Base-by-base conservation (phyloP, 106 monocot species). In the Alisma plantagoaquatica region DNA sequence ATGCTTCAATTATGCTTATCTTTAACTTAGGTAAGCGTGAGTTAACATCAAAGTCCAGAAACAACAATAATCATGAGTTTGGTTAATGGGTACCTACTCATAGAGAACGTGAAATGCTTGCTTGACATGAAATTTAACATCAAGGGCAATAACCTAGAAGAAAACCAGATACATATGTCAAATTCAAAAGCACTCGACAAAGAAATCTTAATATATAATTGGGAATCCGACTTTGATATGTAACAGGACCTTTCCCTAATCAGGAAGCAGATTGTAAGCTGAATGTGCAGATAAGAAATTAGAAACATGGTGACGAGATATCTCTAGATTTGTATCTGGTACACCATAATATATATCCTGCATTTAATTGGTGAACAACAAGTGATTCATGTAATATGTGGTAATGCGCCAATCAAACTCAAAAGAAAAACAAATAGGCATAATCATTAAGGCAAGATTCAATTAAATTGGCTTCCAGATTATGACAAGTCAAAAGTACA, bases 51-150 rank as follows among this genome's bases (percentile, higher is more conserved):
- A n/a, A n/a, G n/a, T n/a, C n/a, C n/a, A n/a, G n/a, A n/a, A n/a
- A n/a, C n/a, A n/a, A n/a, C n/a, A n/a, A n/a, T n/a, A n/a, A 35
- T 35, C 19, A 54, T 18, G 15, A 33, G 46, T 7, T 17, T 30
- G 3, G 8, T 10, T 54, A 9, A 54, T 0, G 16, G 18, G 1
- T 33, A 86, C 92, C 82, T 92, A 82, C 64, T 92, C 92, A 51
- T 92, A 78, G 27, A 92, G 79, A 49, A 92, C 69, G 61, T 92
- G 92, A 69, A 92, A 92, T 52, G 92, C 81, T 74, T 86, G 92
- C 73, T 92, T 92, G 62, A 92, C 92, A 59, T 86, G 92, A 68
- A 92, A 77, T 59, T 86, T 79, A 53, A 92, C 71, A 72, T 92
- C 92, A 1, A 92, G 78, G 23, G 92, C 86, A 79, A 82, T 76